Evolutionary conservation across 2,329 filamentous ascomycete species (phyloP).

Genomic region (Colletotrichum sp.): DNA sequence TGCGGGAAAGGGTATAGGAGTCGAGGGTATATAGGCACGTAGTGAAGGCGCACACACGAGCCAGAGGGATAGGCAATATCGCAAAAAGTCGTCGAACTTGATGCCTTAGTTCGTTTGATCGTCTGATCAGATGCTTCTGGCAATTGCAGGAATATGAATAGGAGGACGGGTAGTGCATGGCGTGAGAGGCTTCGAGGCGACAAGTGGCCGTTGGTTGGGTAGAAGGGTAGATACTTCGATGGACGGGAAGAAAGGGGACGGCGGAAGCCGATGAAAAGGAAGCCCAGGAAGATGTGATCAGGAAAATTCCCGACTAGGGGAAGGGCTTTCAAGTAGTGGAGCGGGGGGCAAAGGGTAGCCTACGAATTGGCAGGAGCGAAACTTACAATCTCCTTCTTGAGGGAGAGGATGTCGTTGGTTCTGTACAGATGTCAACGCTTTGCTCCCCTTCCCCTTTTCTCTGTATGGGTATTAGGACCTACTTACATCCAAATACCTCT

Average conservation of each 20-base stretch:
- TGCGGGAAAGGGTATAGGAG: background rate
- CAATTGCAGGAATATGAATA: background rate
- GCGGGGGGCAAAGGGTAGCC: too few relatives aligned
- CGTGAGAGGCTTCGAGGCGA: background rate
- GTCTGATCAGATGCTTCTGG: background rate
- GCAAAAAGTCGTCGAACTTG: background rate
- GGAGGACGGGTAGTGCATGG: background rate
- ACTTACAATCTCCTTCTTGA: constrained; percentile 35
- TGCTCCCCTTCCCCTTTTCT: background rate
- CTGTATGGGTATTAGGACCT: background rate
- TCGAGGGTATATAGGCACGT: background rate
- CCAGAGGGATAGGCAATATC: background rate
- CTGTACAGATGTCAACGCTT: background rate
- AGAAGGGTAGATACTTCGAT: background rate
- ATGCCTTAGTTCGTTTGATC: background rate
- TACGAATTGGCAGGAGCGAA: background rate
- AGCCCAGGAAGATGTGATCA: background rate
- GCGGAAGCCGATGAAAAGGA: background rate
- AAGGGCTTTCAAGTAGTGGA: background rate
- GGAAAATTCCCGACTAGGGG: background rate
- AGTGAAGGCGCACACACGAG: background rate
- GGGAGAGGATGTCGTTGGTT: constrained; percentile 34
- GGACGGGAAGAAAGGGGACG: background rate
- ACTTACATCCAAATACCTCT: constrained; percentile 26
- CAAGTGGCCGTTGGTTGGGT: background rate